Evolutionary conservation across 352 stramenopile genomes (phyloP), one percentile per base, ranked within the genome.

Genomic region (Globisporangium megalacanthum): DNA sequence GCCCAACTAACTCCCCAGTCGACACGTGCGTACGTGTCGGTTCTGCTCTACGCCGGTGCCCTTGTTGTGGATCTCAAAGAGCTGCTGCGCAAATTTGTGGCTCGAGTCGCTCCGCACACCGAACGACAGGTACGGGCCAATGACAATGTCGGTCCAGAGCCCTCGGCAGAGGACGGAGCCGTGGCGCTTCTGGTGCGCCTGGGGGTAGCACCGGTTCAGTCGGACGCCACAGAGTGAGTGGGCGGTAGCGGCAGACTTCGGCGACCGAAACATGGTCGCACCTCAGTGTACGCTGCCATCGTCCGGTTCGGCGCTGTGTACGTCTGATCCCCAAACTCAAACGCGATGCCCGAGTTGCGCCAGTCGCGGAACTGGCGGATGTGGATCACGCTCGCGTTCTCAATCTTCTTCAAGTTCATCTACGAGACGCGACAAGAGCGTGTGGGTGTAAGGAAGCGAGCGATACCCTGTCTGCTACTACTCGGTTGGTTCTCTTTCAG

Each of bases 41-140:
- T 98, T 94, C 72, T 98, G 95, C 70, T 98, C 92, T 9, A 96
- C 92, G 10, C 92, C 92, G 1, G 75, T 95, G 55, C 87, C 89
- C 56, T 96, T 94, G 78, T 98, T 98, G 56, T 96, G 68, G 46
- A 98, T 75, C 52, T 97, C 75, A 61, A 98, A 98, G 37, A 98
- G 73, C 33, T 88, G 85, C 46, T 95, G 69, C 36, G 90, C 89
- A 42, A 89, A 79, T 46, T 83, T 77, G 58, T 88, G 84, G 22
- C 60, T 13, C 22, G 64, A 70, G 20, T 96, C 87, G 63, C 75
- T 92, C 33, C 94, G 66, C 14, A 97, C 80, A 37, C 94, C 94
- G 51, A 97, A 88, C 10, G 86, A 85, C 49, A 97, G 72, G 72
- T 95, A 98, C 10, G 95, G 95, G 10, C 88, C 73, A 31, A 94